A percentile compares a stretch with the other conserved stretches of the same genome.
Conservation (phyloP, 148 eudicot species). For the Agrostemma githago region DNA sequence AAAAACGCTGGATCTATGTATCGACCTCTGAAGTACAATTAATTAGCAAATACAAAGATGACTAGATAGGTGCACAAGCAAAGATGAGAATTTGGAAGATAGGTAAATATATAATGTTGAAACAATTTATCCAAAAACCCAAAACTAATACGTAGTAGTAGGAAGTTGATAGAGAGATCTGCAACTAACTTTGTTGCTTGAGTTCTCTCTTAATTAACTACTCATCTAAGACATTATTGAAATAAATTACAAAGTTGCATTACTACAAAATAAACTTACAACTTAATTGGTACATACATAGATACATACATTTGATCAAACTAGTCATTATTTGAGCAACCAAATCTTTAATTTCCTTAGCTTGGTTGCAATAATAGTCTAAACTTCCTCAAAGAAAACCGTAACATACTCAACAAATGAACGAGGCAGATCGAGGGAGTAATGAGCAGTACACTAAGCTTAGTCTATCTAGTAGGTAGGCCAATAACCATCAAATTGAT, state of each 20-base stretch:
- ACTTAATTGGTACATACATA: not conserved
- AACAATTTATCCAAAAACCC: not conserved
- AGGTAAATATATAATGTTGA: no score
- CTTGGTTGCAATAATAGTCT: not conserved
- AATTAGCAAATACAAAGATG: no score
- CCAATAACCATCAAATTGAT: conserved; percentile 66
- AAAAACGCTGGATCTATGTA: no score
- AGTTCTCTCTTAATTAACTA: not conserved
- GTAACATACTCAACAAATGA: not conserved
- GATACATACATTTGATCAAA: not conserved
- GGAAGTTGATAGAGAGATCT: not conserved
- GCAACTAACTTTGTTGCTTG: conserved; percentile 8
- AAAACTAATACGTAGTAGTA: not conserved
- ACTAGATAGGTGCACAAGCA: no score
- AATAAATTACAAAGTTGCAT: conserved; percentile 11
- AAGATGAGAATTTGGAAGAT: no score
- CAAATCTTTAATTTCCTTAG: not conserved
- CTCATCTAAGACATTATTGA: not conserved
- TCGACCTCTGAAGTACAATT: no score
- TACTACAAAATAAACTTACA: conserved; percentile 3
- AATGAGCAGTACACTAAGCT: not conserved
- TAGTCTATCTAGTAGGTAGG: conserved; percentile 37
- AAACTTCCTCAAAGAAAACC: not conserved
- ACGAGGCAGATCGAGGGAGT: no score
- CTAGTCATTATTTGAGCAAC: not conserved